These are phyloP conservation scores for Phaseolus lunatus DNA, from an alignment of 306 rosid genomes.

Conservation along the genomic window DNA sequence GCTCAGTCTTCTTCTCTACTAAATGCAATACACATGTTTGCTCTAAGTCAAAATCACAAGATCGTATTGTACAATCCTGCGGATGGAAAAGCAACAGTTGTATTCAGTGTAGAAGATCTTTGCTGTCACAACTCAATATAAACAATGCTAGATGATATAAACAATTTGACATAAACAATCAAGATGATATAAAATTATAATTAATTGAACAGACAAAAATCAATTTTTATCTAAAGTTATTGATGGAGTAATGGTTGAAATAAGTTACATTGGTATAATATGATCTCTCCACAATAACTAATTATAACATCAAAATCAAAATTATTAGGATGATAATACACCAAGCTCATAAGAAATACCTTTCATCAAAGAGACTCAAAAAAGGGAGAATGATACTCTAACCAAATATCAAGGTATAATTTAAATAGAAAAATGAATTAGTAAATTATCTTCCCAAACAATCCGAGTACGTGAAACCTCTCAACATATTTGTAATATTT, in stretches of 20 bases:
- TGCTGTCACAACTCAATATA: conserved; percentile 19
- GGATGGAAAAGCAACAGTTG: conserved; percentile 38
- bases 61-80: conserved; percentile 95
- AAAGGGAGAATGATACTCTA: not conserved
- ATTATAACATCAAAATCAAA: not conserved
- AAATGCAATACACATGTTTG: conserved; percentile 97
- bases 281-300: no score
- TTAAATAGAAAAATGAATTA: conserved; percentile 4
- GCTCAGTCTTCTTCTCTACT: conserved; percentile 88
- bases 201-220: no score
- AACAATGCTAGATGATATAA: conserved; percentile 40
- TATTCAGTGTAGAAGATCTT: conserved; percentile 41
- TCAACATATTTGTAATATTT: not conserved
- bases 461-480: conserved; percentile 12
- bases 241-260: no score
- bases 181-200: no score
- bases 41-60: conserved; percentile 98
- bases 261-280: no score
- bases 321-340: conserved; percentile 9
- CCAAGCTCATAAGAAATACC: not conserved
- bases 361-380: not conserved
- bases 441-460: conserved; percentile 14
- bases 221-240: no score
- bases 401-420: conserved; percentile 1
- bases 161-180: not conserved